These are phyloP conservation scores for Fomitopsis pulvina DNA, from an alignment of 768 basidiomycete species.

Conservation along the genomic window DNA sequence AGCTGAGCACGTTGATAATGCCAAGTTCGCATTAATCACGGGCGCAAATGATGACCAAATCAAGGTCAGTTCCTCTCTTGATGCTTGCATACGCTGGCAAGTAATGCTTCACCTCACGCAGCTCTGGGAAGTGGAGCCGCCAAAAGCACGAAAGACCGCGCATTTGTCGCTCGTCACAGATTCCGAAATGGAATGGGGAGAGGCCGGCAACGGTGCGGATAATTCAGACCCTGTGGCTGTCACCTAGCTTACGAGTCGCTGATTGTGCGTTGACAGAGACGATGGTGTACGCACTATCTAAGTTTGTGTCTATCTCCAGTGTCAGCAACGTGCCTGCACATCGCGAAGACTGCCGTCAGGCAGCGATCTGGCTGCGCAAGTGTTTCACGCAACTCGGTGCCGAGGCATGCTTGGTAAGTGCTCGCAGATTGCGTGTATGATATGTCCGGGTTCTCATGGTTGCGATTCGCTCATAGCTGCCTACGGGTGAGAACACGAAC, in stretches of 20 bases:
- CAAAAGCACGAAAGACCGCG: slow-evolving; percentile 4
- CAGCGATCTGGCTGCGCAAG: slow-evolving; percentile 88
- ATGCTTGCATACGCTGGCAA: neutral
- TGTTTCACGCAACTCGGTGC: slow-evolving; percentile 87
- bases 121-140: slow-evolving; percentile 34
- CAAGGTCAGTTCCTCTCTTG: slow-evolving; percentile 43
- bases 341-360: slow-evolving; percentile 87
- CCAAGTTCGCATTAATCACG: slow-evolving; percentile 49
- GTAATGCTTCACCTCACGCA: slow-evolving; percentile 9
- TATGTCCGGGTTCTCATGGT: neutral
- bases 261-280: slow-evolving; percentile 42
- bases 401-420: slow-evolving; percentile 59
- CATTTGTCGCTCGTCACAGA: neutral
- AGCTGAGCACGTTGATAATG: neutral
- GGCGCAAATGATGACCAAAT: slow-evolving; percentile 84
- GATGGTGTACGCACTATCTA: slow-evolving; percentile 72
- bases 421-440: neutral
- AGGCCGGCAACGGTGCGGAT: slow-evolving; percentile 1
- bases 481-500: slow-evolving; percentile 70
- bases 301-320: slow-evolving; percentile 84
- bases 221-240: too few relatives aligned
- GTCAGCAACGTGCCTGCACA: slow-evolving; percentile 63
- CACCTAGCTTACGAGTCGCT: too few relatives aligned
- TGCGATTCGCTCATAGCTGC: slow-evolving; percentile 40
- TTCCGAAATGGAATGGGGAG: slow-evolving; percentile 4